Evolutionary conservation across 768 basidiomycete species (phyloP).

Genomic region (Mycena rosella): DNA sequence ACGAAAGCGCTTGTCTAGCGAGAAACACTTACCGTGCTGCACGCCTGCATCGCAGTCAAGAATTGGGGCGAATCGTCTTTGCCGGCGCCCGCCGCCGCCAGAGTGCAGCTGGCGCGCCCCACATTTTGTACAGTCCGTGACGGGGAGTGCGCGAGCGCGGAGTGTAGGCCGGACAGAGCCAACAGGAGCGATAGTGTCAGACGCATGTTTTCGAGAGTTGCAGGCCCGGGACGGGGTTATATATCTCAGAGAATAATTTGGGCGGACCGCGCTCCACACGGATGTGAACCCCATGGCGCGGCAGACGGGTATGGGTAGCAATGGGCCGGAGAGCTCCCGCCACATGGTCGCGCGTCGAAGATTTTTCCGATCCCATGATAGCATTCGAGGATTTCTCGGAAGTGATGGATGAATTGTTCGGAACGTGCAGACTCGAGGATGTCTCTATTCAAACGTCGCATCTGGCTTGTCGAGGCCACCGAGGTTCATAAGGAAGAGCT

Average conservation of each 20-base stretch:
- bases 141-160: neutral
- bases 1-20: neutral
- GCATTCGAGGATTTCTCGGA: conserved; percentile 18
- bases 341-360: conserved; percentile 18
- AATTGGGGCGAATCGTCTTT: conserved; percentile 66
- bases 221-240: neutral
- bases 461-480: too few species aligned
- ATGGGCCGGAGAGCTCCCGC: neutral
- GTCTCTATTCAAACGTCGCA: too few species aligned
- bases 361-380: neutral
- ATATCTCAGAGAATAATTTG: neutral
- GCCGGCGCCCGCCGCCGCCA: conserved; percentile 54
- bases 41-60: conserved; percentile 56
- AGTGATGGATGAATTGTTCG: conserved; percentile 24
- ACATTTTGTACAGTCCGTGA: conserved; percentile 11
- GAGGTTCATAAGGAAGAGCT: too few species aligned
- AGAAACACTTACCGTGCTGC: conserved; percentile 44
- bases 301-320: neutral
- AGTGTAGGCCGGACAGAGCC: neutral
- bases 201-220: conserved; percentile 2
- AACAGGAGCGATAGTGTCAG: conserved; percentile 1
- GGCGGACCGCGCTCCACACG: conserved; percentile 24
- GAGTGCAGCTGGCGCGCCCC: conserved; percentile 49
- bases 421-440: neutral
- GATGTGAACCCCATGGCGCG: neutral